Conservation (phyloP, 345 rosid species). For the Syzygium jambos region DNA sequence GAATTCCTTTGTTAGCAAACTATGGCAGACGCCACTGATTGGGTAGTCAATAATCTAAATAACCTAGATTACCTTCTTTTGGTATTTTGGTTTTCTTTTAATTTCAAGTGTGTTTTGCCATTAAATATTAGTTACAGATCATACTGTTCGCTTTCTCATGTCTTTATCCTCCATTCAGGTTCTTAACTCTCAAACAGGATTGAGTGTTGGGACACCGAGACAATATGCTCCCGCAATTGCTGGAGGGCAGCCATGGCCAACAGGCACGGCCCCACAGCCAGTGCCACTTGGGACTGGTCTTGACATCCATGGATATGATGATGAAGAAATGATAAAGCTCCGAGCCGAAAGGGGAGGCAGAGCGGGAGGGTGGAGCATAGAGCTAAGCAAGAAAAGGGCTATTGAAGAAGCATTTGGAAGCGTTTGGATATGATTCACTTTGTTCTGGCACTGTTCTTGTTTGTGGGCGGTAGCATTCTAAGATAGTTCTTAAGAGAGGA, state of each 20-base stretch:
- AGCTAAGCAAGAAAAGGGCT: constrained; percentile 79
- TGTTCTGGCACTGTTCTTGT: background rate
- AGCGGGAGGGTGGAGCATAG: constrained; percentile 88
- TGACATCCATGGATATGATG: constrained; percentile 61
- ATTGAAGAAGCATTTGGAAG: constrained; percentile 88
- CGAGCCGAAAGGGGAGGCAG: constrained; percentile 66
- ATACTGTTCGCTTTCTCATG: background rate
- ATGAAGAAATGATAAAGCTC: constrained; percentile 63
- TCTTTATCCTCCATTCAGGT: constrained; percentile 17
- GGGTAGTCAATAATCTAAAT: background rate
- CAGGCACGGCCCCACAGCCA: constrained; percentile 73
- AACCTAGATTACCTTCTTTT: background rate
- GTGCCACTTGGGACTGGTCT: constrained; percentile 44
- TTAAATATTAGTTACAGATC: background rate
- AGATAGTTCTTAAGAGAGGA: background rate
- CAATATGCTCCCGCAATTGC: constrained; percentile 49
- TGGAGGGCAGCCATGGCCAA: constrained; percentile 77
- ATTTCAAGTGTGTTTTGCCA: background rate
- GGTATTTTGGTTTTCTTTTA: background rate
- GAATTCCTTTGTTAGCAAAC: background rate
- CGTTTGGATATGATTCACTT: constrained; percentile 58
- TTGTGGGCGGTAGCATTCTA: background rate
- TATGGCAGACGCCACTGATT: background rate
- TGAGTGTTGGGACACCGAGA: constrained; percentile 31
- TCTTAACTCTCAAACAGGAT: constrained; percentile 26